Evolutionary conservation across 352 stramenopile species (phyloP).

Genomic region (Phytophthora lateralis): DNA sequence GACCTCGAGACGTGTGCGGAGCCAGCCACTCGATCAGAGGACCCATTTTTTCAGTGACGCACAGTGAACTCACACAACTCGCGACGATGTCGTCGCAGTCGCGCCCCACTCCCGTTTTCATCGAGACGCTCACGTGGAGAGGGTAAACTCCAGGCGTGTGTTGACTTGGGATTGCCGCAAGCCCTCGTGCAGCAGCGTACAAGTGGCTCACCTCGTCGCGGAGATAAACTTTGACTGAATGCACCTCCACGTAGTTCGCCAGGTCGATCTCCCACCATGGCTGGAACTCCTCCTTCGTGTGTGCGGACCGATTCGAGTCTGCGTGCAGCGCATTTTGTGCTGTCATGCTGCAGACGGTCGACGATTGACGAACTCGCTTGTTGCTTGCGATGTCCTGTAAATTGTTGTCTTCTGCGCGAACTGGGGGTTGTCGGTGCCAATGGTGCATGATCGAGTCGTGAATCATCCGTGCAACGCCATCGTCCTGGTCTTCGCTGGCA

Average conservation of each 20-base stretch:
- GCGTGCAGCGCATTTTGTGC: conserved; percentile 43
- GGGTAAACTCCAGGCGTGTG: conserved; percentile 44
- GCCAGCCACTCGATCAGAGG: conserved; percentile 50
- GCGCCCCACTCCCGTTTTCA: conserved; percentile 64
- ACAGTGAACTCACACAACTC: conserved; percentile 51
- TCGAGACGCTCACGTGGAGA: conserved; percentile 60
- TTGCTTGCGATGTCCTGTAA: conserved; percentile 45
- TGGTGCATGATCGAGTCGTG: conserved; percentile 39
- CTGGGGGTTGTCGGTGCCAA: conserved; percentile 34
- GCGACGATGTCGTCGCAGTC: conserved; percentile 65
- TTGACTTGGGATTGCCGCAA: conserved; percentile 16
- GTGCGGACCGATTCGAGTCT: conserved; percentile 35
- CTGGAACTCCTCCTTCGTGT: conserved; percentile 58
- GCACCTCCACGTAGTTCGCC: conserved; percentile 53
- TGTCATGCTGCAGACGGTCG: conserved; percentile 44
- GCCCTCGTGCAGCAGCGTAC: conserved; percentile 19
- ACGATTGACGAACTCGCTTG: conserved; percentile 54
- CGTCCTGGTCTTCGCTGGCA: conserved; percentile 1
- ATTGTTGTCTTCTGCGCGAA: conserved; percentile 10
- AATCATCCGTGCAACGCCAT: conserved; percentile 43
- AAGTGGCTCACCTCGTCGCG: conserved; percentile 43
- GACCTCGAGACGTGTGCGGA: conserved; percentile 54
- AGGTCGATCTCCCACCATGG: conserved; percentile 66
- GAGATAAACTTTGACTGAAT: conserved; percentile 55
- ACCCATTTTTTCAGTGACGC: conserved; percentile 31